phyloP scores from a whole-genome alignment of 768 basidiomycete species.

The Naganishia vishniacii region DNA sequence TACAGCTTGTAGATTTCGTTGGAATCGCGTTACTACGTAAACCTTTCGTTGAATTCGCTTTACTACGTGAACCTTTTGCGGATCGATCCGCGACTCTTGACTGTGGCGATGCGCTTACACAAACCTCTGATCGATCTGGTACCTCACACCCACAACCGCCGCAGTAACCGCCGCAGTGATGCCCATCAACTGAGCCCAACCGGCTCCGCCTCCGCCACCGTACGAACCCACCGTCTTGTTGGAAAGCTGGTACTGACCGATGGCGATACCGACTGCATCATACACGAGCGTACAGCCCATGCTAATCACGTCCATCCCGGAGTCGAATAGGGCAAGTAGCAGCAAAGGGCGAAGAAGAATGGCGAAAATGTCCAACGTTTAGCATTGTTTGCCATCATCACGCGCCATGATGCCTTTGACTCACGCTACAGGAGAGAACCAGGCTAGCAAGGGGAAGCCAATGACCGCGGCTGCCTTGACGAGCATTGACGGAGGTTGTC shows the following conservation, averaged over 20 bases:
- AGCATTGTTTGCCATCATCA: too few species aligned
- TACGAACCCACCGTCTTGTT: slow-evolving; percentile 28
- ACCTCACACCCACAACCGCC: slow-evolving; percentile 35
- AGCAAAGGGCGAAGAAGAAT: too few species aligned
- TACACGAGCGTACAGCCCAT: slow-evolving; percentile 39
- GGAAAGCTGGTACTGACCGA: slow-evolving; percentile 41
- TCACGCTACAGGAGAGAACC: slow-evolving; percentile 34
- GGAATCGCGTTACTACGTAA: too few species aligned
- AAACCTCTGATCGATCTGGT: slow-evolving; percentile 23
- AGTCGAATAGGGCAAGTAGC: too few species aligned
- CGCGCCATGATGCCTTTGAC: too few species aligned
- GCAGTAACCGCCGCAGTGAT: slow-evolving; percentile 32
- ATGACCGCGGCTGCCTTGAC: slow-evolving; percentile 33
- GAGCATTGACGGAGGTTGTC: slow-evolving; percentile 36
- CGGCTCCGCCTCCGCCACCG: slow-evolving; percentile 40
- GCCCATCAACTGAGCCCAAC: slow-evolving; percentile 39
- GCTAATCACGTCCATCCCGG: too few species aligned
- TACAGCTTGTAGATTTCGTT: too few species aligned
- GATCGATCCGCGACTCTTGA: too few species aligned
- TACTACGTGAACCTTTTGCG: too few species aligned
- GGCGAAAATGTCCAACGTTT: too few species aligned
- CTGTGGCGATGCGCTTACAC: too few species aligned
- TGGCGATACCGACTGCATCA: slow-evolving; percentile 36
- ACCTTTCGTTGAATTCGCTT: too few species aligned
- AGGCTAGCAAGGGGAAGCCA: slow-evolving; percentile 35